A percentile compares a stretch with the other conserved stretches of the same genome.
These are phyloP conservation scores for Coemansia interrupta DNA, from an alignment of 192 early-diverging fungal species.

Conservation along the genomic window DNA sequence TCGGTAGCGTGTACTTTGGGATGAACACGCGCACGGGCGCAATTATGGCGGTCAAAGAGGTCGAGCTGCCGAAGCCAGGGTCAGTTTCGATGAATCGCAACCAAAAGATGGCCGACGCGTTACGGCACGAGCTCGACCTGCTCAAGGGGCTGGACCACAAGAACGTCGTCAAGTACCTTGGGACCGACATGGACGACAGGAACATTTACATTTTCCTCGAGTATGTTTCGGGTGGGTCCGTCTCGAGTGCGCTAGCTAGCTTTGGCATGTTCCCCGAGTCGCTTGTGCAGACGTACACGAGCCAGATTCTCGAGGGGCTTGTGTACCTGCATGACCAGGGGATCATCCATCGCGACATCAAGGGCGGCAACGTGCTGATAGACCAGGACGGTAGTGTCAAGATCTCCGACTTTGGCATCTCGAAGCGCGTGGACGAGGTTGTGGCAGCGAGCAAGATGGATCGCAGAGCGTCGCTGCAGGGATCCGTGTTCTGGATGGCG, in stretches of 20 bases:
- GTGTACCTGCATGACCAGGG: slow-evolving; percentile 90
- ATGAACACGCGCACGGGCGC: slow-evolving; percentile 84
- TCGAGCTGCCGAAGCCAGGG: slow-evolving; percentile 70
- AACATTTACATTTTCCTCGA: slow-evolving; percentile 92
- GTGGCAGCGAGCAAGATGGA: slow-evolving; percentile 48
- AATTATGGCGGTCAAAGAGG: slow-evolving; percentile 98
- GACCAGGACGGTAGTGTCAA: slow-evolving; percentile 91
- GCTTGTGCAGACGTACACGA: slow-evolving; percentile 77
- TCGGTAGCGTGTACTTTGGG: slow-evolving; percentile 90
- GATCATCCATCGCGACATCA: slow-evolving; percentile 98
- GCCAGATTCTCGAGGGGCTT: slow-evolving; percentile 88
- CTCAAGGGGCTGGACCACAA: slow-evolving; percentile 90
- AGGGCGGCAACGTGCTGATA: slow-evolving; percentile 91
- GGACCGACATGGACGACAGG: slow-evolving; percentile 72
- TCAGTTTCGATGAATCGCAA: slow-evolving; percentile 69
- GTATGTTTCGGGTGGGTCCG: slow-evolving; percentile 96
- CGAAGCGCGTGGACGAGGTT: slow-evolving; percentile 84
- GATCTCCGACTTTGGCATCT: slow-evolving; percentile 99
- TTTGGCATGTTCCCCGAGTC: slow-evolving; percentile 87
- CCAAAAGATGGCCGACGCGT: slow-evolving; percentile 76
- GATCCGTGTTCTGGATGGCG: slow-evolving; percentile 99
- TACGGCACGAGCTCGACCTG: slow-evolving; percentile 86
- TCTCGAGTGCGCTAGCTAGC: slow-evolving; percentile 76
- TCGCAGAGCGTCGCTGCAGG: slow-evolving; percentile 80
- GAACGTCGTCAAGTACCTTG: slow-evolving; percentile 94